Evolutionary conservation across 345 rosid species (phyloP).

Genomic region (Sisymbrium irio): DNA sequence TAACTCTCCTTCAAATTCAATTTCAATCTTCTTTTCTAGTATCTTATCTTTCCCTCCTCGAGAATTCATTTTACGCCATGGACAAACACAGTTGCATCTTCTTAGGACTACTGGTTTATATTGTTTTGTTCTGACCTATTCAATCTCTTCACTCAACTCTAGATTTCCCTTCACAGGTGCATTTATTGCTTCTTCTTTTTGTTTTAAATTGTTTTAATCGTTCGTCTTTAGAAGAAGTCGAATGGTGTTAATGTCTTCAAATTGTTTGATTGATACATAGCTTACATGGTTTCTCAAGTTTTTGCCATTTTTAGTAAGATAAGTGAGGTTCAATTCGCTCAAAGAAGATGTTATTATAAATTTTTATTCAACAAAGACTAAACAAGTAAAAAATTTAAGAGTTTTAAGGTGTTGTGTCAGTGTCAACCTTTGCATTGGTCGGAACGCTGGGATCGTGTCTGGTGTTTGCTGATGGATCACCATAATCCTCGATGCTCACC

Average conservation of each 20-base stretch:
- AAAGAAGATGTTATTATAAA: background rate
- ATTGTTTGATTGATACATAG: background rate
- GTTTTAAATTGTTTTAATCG: too few species aligned
- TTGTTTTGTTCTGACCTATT: too few species aligned
- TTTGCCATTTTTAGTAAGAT: background rate
- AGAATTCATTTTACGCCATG: too few species aligned
- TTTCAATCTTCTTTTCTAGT: too few species aligned
- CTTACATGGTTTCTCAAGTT: background rate
- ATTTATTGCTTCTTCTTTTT: too few species aligned
- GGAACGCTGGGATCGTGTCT: conserved; percentile 30
- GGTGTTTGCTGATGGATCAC: conserved; percentile 35
- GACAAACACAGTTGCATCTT: too few species aligned
- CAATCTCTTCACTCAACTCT: too few species aligned
- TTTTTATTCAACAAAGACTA: conserved; percentile 6
- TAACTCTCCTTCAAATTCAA: too few species aligned
- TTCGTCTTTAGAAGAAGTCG: too few species aligned
- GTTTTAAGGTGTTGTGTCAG: conserved; percentile 19
- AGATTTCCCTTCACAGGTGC: too few species aligned
- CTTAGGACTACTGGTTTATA: too few species aligned
- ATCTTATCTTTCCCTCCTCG: too few species aligned
- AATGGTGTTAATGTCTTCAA: background rate
- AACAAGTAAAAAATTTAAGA: background rate
- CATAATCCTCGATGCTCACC: conserved; percentile 27
- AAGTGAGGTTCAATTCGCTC: background rate
- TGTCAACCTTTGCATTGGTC: background rate